Base-by-base conservation (phyloP, 208 protist species). In the Plasmodiophora brassicae region DNA sequence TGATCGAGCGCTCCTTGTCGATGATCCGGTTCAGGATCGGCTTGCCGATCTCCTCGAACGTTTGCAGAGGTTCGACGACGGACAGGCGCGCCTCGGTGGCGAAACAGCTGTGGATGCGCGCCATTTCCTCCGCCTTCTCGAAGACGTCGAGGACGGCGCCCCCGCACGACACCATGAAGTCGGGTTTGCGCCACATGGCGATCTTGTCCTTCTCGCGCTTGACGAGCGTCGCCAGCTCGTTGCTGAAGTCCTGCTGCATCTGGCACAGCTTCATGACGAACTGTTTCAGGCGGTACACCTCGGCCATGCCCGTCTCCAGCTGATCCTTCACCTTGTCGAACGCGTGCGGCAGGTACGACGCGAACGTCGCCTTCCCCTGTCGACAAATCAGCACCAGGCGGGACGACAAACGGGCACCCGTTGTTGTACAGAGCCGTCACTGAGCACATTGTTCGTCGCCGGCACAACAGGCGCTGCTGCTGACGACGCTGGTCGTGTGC, bases 251-350 rank as follows among this genome's bases (percentile, higher is more conserved):
- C 41, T 78, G 65, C 65, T 78, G 65, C 5, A 78, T 14, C n/a
- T 78, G 65, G 65, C 65, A 78, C 32, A 78, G 65, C n/a, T 78
- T 78, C n/a, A 78, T 5, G 20, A 78, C 65, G 41, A 78, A 78
- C 65, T 78, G 65, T 78, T 78, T 78, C 41, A 78, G n/a, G 20
- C 65, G 65, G n/a, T 78, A 78, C 65, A 78, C 65, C 41, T 78
- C 65, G 20, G 65, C 65, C 65, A 78, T 78, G 32, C 65, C 65
- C 20, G 65, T 78, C 5, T 78, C 65, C 5, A 78, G 65, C 65
- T 78, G 65, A 32, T 78, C 65, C 41, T 78, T 78, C 20, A 78
- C 65, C n/a, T 78, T 78, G n/a, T 78, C 65, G 65, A 78, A 78
- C 20, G 65, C 65, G n/a, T 78, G 65, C 32, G 65, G 65, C 5